Evolutionary conservation across 441 rosid genomes (phyloP).

Genomic region (Pelargonium fulgidum): DNA sequence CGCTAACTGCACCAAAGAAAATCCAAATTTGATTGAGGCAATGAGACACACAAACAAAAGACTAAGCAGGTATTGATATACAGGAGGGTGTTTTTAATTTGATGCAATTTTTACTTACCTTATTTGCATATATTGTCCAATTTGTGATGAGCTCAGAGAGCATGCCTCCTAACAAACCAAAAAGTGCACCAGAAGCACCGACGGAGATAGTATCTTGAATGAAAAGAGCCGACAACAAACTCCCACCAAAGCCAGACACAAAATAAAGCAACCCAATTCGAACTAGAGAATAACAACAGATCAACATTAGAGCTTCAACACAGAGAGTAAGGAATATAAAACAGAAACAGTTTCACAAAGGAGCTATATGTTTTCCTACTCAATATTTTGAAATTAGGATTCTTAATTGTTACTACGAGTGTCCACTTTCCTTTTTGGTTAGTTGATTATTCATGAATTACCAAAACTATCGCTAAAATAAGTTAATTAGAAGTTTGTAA

Average conservation of each 20-base stretch:
- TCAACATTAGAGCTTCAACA: neutral
- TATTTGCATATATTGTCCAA: slow-evolving; percentile 84
- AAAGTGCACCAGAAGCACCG: slow-evolving; percentile 96
- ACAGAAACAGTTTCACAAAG: too few relatives aligned
- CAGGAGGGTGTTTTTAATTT: too few relatives aligned
- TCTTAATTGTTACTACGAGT: too few relatives aligned
- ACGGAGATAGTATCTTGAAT: slow-evolving; percentile 66
- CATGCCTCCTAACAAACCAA: slow-evolving; percentile 90
- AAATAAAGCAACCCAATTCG: slow-evolving; percentile 80
- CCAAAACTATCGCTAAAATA: too few relatives aligned
- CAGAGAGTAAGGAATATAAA: neutral
- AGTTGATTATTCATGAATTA: too few relatives aligned
- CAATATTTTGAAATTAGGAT: too few relatives aligned
- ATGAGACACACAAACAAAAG: neutral
- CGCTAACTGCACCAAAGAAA: slow-evolving; percentile 52
- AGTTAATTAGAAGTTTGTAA: too few relatives aligned
- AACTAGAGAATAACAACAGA: slow-evolving; percentile 34
- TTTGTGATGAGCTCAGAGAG: slow-evolving; percentile 83
- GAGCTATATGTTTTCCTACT: too few relatives aligned
- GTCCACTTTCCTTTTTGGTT: too few relatives aligned
- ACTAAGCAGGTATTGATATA: too few relatives aligned
- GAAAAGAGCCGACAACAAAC: slow-evolving; percentile 72
- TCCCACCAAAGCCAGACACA: slow-evolving; percentile 83
- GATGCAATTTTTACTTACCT: slow-evolving; percentile 33
- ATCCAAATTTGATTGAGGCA: slow-evolving; percentile 1